Conservation (phyloP, 164 flowering plant species). For the Tinospora cordifolia region DNA sequence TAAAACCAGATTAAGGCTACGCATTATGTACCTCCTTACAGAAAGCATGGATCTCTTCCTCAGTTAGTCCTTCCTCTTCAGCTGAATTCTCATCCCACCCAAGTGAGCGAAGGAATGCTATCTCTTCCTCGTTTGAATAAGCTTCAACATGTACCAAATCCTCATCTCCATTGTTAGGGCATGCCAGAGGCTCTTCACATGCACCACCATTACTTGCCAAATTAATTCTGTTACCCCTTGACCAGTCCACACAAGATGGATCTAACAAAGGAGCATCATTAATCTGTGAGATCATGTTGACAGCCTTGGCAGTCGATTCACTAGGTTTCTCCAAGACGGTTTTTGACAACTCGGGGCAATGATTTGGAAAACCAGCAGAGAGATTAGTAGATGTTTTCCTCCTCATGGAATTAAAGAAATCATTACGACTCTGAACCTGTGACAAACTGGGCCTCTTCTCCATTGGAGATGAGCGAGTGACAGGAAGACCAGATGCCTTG, state of each 20-base stretch:
- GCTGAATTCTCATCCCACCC: slow-evolving; percentile 81
- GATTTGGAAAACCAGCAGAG: slow-evolving; percentile 26
- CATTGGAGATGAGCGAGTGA: slow-evolving; percentile 23
- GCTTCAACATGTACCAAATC: slow-evolving; percentile 18
- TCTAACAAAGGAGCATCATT: slow-evolving; percentile 14
- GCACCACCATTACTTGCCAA: slow-evolving; percentile 32
- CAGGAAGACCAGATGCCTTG: slow-evolving; percentile 33
- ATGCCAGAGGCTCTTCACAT: slow-evolving; percentile 23
- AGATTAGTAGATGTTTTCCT: slow-evolving; percentile 40
- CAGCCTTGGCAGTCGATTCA: slow-evolving; percentile 26
- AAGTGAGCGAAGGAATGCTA: slow-evolving; percentile 70
- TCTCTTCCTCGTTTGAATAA: slow-evolving; percentile 63
- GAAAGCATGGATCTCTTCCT: slow-evolving; percentile 81
- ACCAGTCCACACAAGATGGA: slow-evolving; percentile 17
- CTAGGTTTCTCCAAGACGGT: slow-evolving; percentile 27
- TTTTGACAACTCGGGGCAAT: slow-evolving; percentile 28
- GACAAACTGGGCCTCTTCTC: slow-evolving; percentile 55
- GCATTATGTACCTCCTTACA: slow-evolving; percentile 36
- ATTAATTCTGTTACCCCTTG: slow-evolving; percentile 26
- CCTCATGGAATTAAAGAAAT: slow-evolving; percentile 74
- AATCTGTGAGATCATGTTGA: slow-evolving; percentile 28
- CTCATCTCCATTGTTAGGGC: slow-evolving; percentile 25
- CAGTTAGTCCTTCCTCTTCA: slow-evolving; percentile 77
- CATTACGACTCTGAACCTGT: slow-evolving; percentile 69
- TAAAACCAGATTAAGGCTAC: background rate